These are phyloP conservation scores for Paramyrothecium roridum DNA, from an alignment of 2,329 filamentous ascomycete genomes.

Conservation along the genomic window DNA sequence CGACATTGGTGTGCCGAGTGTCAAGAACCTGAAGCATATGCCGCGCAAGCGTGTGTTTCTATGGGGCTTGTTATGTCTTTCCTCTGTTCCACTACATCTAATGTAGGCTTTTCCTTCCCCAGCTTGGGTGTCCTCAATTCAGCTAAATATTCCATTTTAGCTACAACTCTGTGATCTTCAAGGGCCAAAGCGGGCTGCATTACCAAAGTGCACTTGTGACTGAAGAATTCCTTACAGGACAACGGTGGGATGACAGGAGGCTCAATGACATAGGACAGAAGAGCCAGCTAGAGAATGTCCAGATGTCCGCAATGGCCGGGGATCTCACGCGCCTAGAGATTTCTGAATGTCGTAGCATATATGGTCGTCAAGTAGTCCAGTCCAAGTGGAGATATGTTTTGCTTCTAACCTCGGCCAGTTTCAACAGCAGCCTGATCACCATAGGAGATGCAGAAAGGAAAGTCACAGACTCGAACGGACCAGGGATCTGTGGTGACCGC, in stretches of 20 bases:
- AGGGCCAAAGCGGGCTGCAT: not conserved
- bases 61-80: not conserved
- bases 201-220: not conserved
- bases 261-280: not conserved
- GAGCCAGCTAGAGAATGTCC: not conserved
- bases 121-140: not conserved
- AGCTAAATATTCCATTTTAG: not conserved
- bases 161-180: not conserved
- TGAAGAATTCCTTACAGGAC: not conserved
- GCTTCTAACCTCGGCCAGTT: not conserved
- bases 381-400: not conserved
- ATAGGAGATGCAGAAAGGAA: not conserved
- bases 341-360: not conserved
- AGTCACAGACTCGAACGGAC: not conserved
- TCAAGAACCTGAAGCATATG: not conserved
- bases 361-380: not conserved
- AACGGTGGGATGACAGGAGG: not conserved
- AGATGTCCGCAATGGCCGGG: not conserved
- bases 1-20: not conserved
- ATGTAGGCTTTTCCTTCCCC: not conserved
- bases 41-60: not conserved
- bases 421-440: not conserved
- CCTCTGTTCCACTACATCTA: not conserved
- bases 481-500: too few relatives aligned
- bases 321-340: not conserved